Evolutionary conservation across 164 flowering plant genomes (phyloP).

Genomic region (Warburgia ugandensis): DNA sequence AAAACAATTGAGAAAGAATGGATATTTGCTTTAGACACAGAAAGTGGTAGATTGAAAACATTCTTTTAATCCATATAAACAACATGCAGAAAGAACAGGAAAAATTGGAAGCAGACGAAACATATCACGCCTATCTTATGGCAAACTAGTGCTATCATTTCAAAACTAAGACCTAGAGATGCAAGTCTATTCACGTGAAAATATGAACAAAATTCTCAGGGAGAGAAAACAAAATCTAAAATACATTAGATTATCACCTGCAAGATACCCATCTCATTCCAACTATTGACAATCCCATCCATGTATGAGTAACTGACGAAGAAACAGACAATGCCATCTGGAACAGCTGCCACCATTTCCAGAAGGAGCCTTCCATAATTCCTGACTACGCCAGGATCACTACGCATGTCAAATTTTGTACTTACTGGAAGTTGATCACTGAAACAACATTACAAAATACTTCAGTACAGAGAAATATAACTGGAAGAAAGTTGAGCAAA

Average conservation of each 20-base stretch:
- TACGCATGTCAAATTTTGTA: slow-evolving; percentile 96
- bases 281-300: slow-evolving; percentile 92
- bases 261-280: slow-evolving; percentile 87
- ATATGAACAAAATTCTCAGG: no score
- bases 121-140: no score
- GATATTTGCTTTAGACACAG: no score
- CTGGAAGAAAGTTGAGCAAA: no score
- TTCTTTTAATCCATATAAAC: no score
- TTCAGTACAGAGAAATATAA: slow-evolving; percentile 1
- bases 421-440: slow-evolving; percentile 99
- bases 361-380: slow-evolving; percentile 94
- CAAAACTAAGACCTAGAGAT: no score
- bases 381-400: slow-evolving; percentile 95
- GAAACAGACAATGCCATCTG: slow-evolving; percentile 97
- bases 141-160: no score
- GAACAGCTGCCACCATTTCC: slow-evolving; percentile 96
- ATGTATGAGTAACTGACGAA: slow-evolving; percentile 99
- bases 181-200: no score
- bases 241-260: slow-evolving; percentile 40
- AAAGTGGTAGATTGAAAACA: no score
- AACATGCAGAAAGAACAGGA: no score
- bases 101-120: no score
- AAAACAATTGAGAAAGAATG: no score
- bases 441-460: slow-evolving; percentile 16
- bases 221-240: not conserved